Base-by-base conservation (phyloP, 73 alveolate species). In the Blepharisma stoltei region DNA sequence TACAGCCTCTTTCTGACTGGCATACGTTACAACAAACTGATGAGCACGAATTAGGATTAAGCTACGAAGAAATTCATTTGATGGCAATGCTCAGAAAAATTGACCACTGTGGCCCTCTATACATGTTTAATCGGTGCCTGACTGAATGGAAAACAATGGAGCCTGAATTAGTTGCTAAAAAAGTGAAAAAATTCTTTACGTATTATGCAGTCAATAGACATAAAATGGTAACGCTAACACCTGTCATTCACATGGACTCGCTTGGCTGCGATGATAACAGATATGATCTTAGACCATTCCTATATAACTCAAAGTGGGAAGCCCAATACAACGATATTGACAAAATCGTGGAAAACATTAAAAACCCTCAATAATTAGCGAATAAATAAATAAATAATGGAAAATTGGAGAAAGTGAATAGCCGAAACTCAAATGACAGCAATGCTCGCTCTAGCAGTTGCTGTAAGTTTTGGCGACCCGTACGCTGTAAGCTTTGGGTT, bases 251-350 rank as follows among this genome's bases (percentile, higher is more conserved):
- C 73, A 96, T 98, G 9, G 97, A 88, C 86, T 83, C 86, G 75
- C 88, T 89, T 77, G 94, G 97, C 6, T 84, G 89, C 8, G 99
- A 95, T 71, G 99, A 95, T 83, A 95, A 95, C 75, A 84, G 99
- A 66, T 89, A 87, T 54, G 99, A 95, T 54, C 84, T 88, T 37
- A 70, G 99, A 6, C 87, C 82, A 52, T 89, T 91, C 86, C 86
- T 91, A 43, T 91, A 91, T 81, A 91, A 91, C 77, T 25, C 78
- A 47, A 75, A 67, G 52, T 91, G 97, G 97, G 86, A 85, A n/a
- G 50, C 71, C 75, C 86, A 91, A 81, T 91, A 88, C 84, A 70
- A 71, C 23, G 87, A 82, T 27, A 91, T 91, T 14, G 97, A 91
- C 80, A 77, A 85, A 55, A 53, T 71, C 18, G 89, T 86, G 25